phyloP scores from a whole-genome alignment of 23 red algal species.

The Gracilaria domingensis region DNA sequence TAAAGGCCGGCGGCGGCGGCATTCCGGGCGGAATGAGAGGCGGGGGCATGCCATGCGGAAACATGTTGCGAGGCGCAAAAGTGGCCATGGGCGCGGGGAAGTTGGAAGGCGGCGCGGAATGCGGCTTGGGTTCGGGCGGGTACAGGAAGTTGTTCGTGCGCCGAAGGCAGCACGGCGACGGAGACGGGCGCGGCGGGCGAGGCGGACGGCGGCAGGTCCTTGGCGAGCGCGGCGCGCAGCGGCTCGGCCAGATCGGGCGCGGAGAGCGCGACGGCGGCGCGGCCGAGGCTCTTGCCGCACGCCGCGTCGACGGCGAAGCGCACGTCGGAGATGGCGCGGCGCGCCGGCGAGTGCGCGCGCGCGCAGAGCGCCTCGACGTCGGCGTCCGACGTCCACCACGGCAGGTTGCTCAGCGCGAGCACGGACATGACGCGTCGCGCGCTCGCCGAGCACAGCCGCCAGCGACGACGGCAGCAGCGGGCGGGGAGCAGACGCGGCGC shows the following conservation, averaged over 20 bases:
- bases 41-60: conserved; percentile 33
- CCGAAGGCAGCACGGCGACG: background rate
- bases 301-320: conserved; percentile 32
- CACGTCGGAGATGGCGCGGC: conserved; percentile 13
- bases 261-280: conserved; percentile 34
- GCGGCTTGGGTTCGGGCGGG: background rate
- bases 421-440: too few species aligned
- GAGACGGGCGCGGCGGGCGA: background rate
- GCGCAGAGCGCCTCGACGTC: conserved; percentile 28
- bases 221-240: conserved; percentile 17
- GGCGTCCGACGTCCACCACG: conserved; percentile 63
- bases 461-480: too few species aligned
- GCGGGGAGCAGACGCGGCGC: too few species aligned
- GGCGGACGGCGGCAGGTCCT: background rate
- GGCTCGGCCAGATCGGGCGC: conserved; percentile 25
- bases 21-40: conserved; percentile 22
- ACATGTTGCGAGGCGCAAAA: conserved; percentile 39
- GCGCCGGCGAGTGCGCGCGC: conserved; percentile 16
- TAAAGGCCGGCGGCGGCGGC: conserved; percentile 40
- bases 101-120: background rate
- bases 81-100: background rate
- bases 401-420: conserved; percentile 48
- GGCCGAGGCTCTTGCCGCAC: conserved; percentile 49
- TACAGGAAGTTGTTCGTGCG: conserved; percentile 24
- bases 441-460: too few species aligned